Evolutionary conservation across 2,329 filamentous ascomycete genomes (phyloP).

Genomic region (Bipolaris zeicola): DNA sequence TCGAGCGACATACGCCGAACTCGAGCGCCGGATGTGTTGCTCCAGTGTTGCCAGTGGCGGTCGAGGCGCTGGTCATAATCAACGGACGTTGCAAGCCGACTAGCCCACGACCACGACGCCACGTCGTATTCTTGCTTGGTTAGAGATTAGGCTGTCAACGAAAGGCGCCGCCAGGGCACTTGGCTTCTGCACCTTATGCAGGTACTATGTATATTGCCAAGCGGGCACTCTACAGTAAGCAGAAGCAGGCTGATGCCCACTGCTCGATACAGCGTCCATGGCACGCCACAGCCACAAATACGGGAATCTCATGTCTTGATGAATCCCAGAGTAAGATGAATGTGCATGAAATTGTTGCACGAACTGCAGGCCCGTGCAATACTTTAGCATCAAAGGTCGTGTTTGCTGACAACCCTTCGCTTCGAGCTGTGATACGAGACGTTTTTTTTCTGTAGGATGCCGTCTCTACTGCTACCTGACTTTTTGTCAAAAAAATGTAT

Average conservation of each 20-base stretch:
- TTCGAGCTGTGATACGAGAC: not conserved
- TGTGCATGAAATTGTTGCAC: not conserved
- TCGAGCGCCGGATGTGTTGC: not conserved
- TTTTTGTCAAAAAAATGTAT: not conserved
- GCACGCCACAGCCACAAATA: not conserved
- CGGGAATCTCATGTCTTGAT: not conserved
- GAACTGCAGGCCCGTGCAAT: not conserved
- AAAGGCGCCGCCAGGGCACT: not conserved
- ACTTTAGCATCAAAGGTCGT: not conserved
- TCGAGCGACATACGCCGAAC: not conserved
- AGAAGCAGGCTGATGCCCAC: conserved; percentile 1
- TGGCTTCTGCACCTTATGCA: conserved; percentile 7
- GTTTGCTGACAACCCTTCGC: not conserved
- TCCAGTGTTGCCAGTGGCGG: not conserved
- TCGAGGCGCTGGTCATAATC: not conserved
- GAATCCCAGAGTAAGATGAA: not conserved
- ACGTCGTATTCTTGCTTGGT: conserved; percentile 1
- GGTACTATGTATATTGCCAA: conserved; percentile 2
- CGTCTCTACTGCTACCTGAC: too few species aligned
- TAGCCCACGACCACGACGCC: not conserved
- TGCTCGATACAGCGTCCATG: not conserved
- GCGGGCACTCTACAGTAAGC: not conserved
- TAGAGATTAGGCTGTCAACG: not conserved
- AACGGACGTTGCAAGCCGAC: not conserved
- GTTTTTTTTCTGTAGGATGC: not conserved